These are phyloP conservation scores for Aspergillus sp. DNA, from an alignment of 2,329 filamentous ascomycete species.

Conservation along the genomic window DNA sequence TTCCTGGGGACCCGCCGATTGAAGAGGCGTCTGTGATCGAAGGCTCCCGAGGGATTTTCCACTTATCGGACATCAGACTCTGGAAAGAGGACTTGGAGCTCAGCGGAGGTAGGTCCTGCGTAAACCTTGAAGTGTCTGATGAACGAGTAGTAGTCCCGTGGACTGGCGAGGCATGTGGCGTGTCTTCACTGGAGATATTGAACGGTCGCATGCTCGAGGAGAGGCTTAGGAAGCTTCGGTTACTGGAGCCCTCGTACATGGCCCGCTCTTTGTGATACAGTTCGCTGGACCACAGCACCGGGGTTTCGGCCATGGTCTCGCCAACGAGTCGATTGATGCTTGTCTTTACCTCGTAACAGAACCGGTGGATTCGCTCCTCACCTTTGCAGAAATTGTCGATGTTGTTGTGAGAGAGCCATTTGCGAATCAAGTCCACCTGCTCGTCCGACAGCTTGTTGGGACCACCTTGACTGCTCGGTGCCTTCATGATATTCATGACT, in stretches of 20 bases:
- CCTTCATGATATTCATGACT: constrained; percentile 83
- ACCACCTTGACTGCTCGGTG: constrained; percentile 78
- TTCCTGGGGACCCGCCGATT: constrained; percentile 59
- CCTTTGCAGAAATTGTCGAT: constrained; percentile 94
- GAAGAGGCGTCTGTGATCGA: constrained; percentile 64
- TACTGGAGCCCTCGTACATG: constrained; percentile 44
- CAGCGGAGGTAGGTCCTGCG: constrained; percentile 39
- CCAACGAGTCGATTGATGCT: constrained; percentile 84
- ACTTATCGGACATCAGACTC: constrained; percentile 69
- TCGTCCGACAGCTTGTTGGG: constrained; percentile 96
- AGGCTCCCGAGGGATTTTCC: constrained; percentile 59
- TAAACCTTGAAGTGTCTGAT: constrained; percentile 34
- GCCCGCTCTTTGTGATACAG: constrained; percentile 72
- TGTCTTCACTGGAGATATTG: constrained; percentile 48
- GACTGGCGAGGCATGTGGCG: constrained; percentile 31
- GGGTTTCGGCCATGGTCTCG: constrained; percentile 78
- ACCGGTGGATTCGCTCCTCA: constrained; percentile 91
- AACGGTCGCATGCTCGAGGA: constrained; percentile 45
- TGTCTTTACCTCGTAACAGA: constrained; percentile 85
- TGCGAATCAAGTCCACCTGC: constrained; percentile 79
- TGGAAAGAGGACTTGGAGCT: constrained; percentile 66
- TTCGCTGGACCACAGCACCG: constrained; percentile 89
- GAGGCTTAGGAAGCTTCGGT: constrained; percentile 38
- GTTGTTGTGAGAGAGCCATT: constrained; percentile 77
- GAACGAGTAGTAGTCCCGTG: constrained; percentile 30